A percentile compares a stretch with the other conserved stretches of the same genome.
Evolutionary conservation across 1,284 basidiomycete species (phyloP).

Genomic region (Sanguinoderma infundibulare): DNA sequence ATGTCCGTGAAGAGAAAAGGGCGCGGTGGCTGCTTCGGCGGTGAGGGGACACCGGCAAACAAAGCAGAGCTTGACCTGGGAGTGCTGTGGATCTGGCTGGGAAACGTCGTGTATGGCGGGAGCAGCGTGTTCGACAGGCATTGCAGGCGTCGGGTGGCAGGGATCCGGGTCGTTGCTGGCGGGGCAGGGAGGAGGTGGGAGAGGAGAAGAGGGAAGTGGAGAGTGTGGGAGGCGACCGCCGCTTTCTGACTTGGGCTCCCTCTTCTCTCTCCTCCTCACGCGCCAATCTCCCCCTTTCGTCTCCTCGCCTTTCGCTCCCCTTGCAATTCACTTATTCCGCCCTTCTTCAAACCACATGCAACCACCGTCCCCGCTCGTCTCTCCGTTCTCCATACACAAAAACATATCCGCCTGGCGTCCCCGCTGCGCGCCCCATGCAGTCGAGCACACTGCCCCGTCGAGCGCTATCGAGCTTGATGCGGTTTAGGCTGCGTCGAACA

Average conservation of each 20-base stretch:
- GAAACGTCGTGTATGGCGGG: conserved; percentile 28
- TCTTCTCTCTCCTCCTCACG: conserved; percentile 13
- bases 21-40: conserved; percentile 33
- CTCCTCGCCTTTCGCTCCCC: not conserved
- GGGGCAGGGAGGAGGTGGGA: conserved; percentile 13
- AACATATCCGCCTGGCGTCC: not conserved
- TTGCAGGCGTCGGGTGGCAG: conserved; percentile 22
- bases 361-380: not conserved
- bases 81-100: conserved; percentile 33
- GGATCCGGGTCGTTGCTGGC: conserved; percentile 18
- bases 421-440: no score
- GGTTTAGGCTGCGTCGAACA: not conserved
- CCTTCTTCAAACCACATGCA: not conserved
- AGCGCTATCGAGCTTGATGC: conserved; percentile 7
- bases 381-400: not conserved
- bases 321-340: not conserved
- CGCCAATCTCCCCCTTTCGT: conserved; percentile 19
- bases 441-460: not conserved
- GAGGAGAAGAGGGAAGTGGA: conserved; percentile 25
- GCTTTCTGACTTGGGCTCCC: conserved; percentile 5
- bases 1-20: conserved; percentile 31
- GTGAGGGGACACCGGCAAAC: conserved; percentile 41
- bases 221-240: conserved; percentile 22
- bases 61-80: conserved; percentile 43
- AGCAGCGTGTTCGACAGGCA: conserved; percentile 41